phyloP scores from a whole-genome alignment of 2,329 filamentous ascomycete genomes.

The Trichoderma arundinaceum region DNA sequence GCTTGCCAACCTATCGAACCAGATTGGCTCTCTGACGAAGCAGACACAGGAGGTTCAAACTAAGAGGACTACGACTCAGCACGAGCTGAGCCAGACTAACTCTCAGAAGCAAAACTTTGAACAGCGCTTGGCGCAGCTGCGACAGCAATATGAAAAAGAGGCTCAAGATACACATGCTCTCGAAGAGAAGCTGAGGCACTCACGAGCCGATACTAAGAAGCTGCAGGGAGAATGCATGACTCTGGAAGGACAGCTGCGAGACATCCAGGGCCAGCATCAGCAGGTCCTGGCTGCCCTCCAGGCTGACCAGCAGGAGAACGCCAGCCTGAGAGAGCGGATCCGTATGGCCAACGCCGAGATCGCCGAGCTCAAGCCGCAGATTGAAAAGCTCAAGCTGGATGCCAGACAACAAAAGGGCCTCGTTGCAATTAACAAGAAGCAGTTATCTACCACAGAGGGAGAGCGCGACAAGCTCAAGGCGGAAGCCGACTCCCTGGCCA shows the following conservation, averaged over 20 bases:
- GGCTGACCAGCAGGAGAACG: constrained; percentile 87
- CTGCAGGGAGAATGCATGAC: constrained; percentile 82
- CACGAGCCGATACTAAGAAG: constrained; percentile 81
- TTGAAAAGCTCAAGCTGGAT: constrained; percentile 92
- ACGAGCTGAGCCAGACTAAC: constrained; percentile 78
- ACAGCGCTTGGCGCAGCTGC: constrained; percentile 81
- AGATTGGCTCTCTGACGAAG: constrained; percentile 86
- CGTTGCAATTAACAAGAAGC: constrained; percentile 98
- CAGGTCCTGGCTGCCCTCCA: constrained; percentile 76
- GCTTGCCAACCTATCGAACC: constrained; percentile 93
- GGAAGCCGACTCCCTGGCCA: constrained; percentile 74
- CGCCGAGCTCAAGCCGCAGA: constrained; percentile 80
- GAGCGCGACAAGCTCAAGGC: constrained; percentile 86
- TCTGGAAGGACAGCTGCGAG: constrained; percentile 79
- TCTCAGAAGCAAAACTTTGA: constrained; percentile 95
- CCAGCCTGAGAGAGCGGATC: constrained; percentile 84
- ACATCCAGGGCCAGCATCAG: constrained; percentile 81
- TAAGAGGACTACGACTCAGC: constrained; percentile 79
- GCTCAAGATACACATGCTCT: constrained; percentile 82
- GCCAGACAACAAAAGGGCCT: constrained; percentile 94
- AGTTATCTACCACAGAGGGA: constrained; percentile 84
- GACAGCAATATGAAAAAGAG: constrained; percentile 90
- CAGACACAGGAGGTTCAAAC: constrained; percentile 93
- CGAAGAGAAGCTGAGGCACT: constrained; percentile 79
- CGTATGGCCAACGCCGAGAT: constrained; percentile 82